Evolutionary conservation across 495 filamentous ascomycete species (phyloP), one percentile per base, ranked within the genome.

Genomic region (Penicillium silybi): DNA sequence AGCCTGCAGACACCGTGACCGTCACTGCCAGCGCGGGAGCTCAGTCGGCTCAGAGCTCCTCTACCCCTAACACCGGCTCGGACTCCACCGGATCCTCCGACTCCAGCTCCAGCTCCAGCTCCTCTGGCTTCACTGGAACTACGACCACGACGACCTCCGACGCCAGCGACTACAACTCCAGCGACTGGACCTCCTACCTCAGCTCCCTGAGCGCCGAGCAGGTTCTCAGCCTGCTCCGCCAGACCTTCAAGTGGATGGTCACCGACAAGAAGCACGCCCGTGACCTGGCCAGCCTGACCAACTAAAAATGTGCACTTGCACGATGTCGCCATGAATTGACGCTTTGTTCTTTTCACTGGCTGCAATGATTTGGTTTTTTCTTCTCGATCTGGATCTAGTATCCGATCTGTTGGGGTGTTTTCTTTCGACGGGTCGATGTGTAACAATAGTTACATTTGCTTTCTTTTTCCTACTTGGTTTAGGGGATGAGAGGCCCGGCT

Each of bases 171-270:
- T 58, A 54, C 49, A 54, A 49, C 58, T 61, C 58, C 60, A 48
- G 45, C 41, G 63, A 62, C 54, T 64, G 62, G 46, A 51, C 54
- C 16, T 53, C 63, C 22, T 74, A 70, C 58, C 67, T 74, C 47
- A 61, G 55, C 62, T 69, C 67, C 44, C 56, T 74, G 53, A 68
- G 54, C 52, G 65, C 70, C 20, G 64, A 68, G 2, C 55, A 74
- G 64, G 59, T 70, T 56, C 56, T 74, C 47, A 59, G 41, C 52
- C 23, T 68, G 19, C 44, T 74, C 42, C 64, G 61, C 37, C 48
- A 67, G 50, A 74, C 70, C 22, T 37, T 69, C 39, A 63, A 60
- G 50, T 74, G 70, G 70, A 54, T 74, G 37, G 62, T 71, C 58
- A 64, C 61, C 29, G 60, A 70, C 46, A 66, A 72, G 60, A 59